Evolutionary conservation across 257 asterid species (phyloP).

Genomic region (Nyctanthes arbortristis): DNA sequence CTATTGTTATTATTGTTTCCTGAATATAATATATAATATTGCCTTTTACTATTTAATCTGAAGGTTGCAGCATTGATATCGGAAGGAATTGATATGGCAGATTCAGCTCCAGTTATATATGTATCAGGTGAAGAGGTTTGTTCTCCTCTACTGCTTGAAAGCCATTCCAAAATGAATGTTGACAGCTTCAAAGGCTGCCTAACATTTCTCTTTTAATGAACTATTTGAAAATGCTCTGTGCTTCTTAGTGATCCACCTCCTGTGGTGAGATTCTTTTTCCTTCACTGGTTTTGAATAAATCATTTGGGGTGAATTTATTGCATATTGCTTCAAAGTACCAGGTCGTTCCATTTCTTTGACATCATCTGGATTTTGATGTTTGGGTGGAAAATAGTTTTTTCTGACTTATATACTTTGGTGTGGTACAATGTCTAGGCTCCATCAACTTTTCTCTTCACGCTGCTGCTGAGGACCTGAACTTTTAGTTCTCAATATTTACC

Average conservation of each 20-base stretch:
- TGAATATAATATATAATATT: slow-evolving; percentile 22
- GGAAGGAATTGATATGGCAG: slow-evolving; percentile 49
- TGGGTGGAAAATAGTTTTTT: background rate
- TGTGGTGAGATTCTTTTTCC: background rate
- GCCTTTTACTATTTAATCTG: slow-evolving; percentile 28
- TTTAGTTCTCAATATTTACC: background rate
- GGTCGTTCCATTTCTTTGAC: background rate
- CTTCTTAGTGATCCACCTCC: background rate
- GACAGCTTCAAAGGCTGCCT: slow-evolving; percentile 6
- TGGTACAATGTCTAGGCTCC: background rate
- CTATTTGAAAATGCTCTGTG: background rate
- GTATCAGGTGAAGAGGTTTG: slow-evolving; percentile 98
- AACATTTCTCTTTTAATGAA: slow-evolving; percentile 9
- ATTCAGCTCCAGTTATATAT: slow-evolving; percentile 72
- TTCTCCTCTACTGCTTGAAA: slow-evolving; percentile 13
- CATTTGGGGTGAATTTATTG: background rate
- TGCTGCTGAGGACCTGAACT: slow-evolving; percentile 9
- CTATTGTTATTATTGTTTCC: background rate
- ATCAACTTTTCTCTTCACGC: background rate
- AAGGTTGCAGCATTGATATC: slow-evolving; percentile 86
- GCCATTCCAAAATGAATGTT: slow-evolving; percentile 2
- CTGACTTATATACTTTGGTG: background rate
- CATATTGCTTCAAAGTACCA: background rate
- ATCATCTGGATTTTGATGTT: background rate
- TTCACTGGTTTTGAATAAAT: background rate